Percentiles rank a stretch among this genome's conserved stretches.
Evolutionary conservation across 2,329 filamentous ascomycete genomes (phyloP).

Genomic region (Phyllosticta citriasiana): DNA sequence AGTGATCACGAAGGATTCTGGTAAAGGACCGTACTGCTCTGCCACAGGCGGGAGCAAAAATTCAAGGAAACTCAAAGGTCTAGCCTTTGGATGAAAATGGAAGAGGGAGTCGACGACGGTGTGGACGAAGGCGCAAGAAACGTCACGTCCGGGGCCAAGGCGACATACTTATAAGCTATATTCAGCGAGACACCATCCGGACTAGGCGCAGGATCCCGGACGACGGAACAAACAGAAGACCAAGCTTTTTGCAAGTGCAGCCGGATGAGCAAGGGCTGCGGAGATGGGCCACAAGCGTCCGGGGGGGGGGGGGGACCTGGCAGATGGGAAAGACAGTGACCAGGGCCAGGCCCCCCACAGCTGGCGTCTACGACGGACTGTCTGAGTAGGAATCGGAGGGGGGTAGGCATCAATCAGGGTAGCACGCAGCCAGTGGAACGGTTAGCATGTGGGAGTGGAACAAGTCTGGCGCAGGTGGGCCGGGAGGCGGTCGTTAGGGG

Average conservation of each 20-base stretch:
- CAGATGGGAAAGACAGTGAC: neutral
- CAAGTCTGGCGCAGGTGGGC: neutral
- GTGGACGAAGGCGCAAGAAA: neutral
- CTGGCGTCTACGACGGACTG: neutral
- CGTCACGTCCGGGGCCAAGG: neutral
- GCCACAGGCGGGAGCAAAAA: constrained; percentile 10
- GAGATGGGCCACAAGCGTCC: neutral
- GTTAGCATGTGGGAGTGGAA: neutral
- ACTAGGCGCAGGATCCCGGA: neutral
- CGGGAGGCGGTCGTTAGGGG: neutral
- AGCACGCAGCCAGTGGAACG: neutral
- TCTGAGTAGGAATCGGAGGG: neutral
- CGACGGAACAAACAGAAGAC: neutral
- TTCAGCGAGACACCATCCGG: neutral
- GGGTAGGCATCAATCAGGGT: neutral
- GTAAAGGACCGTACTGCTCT: constrained; percentile 7
- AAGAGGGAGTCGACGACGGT: neutral
- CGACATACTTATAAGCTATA: constrained; percentile 7
- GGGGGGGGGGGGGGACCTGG: neutral
- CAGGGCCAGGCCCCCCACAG: neutral
- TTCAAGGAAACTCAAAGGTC: constrained; percentile 4
- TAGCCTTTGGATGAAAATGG: constrained; percentile 5
- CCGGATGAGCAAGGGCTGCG: neutral
- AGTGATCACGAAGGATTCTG: constrained; percentile 1
- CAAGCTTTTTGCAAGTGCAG: neutral